Evolutionary conservation across 2,329 filamentous ascomycete genomes (phyloP).

Genomic region (Nothopassalora personata): DNA sequence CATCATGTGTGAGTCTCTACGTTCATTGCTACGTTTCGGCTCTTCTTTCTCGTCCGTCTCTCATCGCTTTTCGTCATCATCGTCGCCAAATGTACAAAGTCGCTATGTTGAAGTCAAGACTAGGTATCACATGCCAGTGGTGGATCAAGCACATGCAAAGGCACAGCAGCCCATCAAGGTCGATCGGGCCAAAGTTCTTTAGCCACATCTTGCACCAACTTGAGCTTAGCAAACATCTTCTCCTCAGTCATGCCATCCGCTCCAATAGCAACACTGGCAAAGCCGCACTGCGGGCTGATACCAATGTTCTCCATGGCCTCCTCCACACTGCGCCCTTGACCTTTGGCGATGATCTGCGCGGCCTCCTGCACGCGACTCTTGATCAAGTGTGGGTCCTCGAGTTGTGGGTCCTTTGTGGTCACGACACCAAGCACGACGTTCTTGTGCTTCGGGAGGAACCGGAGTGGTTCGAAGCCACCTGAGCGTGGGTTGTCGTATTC

Average conservation of each 20-base stretch:
- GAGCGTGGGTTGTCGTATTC: conserved; percentile 37
- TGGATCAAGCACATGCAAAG: conserved; percentile 4
- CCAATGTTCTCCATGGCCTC: conserved; percentile 36
- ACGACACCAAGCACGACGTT: conserved; percentile 38
- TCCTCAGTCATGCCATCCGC: conserved; percentile 36
- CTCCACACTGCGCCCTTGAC: conserved; percentile 32
- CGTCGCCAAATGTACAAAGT: background rate
- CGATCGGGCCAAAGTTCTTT: conserved; percentile 34
- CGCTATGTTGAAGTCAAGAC: background rate
- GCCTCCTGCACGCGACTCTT: conserved; percentile 33
- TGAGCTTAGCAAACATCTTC: conserved; percentile 37
- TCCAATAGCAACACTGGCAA: conserved; percentile 34
- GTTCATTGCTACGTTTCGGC: background rate
- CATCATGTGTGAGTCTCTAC: background rate
- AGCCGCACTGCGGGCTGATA: conserved; percentile 36
- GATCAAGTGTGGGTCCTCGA: conserved; percentile 33
- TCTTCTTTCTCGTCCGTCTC: background rate
- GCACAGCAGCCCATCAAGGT: conserved; percentile 15
- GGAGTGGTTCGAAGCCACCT: conserved; percentile 36
- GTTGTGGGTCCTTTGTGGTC: conserved; percentile 34
- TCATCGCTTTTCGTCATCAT: background rate
- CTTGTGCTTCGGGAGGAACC: conserved; percentile 36
- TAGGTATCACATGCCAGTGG: background rate
- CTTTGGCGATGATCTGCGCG: conserved; percentile 35
- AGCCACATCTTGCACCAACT: conserved; percentile 35